Base-by-base conservation (phyloP, 2,329 filamentous ascomycete species). In the Cytospora mali region DNA sequence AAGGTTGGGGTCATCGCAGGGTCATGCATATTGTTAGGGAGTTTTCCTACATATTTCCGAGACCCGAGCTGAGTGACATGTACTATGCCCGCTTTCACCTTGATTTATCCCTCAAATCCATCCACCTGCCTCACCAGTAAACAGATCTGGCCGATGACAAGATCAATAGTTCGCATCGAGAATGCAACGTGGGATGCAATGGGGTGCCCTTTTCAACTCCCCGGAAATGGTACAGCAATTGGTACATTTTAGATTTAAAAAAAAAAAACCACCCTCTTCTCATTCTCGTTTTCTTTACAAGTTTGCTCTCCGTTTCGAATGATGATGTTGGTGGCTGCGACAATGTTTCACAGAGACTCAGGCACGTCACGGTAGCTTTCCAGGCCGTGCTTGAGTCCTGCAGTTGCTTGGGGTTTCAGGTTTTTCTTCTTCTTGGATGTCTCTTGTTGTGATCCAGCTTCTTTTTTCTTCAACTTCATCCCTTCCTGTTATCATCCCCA, bases 321-420 rank as follows among this genome's bases (percentile, higher is more conserved):
- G 55, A 46, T 21, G 9, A 31, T 53, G 39, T 35, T 10, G 46
- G 18, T 63, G 49, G 21, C 56, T 52, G 61, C 61, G 42, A 52
- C 61, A 55, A 31, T 65, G 60, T 65, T 56, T 65, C 61, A 62
- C 55, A 62, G 18, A 48, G 16, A 46, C 28, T 28, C 31, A 6
- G n/a, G 53, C 50, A 28, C 29, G 16, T 48, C 39, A 51, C 18
- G 46, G 57, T 49, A 25, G 55, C 18, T 13, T n/a, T n/a, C n/a
- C n/a, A 23, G 42, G n/a, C 42, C 13, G 6, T 23, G 21, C 18
- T 46, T 21, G 14, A 23, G n/a, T 23, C 46, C 28, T 55, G 42
- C 46, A 53, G n/a, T 25, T 29, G 29, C 28, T 29, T 51, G 21
- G 33, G 39, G 11, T 51, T 28, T 51, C n/a, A n/a, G n/a, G n/a